A percentile compares a stretch with the other conserved stretches of the same genome.
phyloP scores from a whole-genome alignment of 371 early-diverging fungal genomes.

The Batrachochytrium dendrobatidis region DNA sequence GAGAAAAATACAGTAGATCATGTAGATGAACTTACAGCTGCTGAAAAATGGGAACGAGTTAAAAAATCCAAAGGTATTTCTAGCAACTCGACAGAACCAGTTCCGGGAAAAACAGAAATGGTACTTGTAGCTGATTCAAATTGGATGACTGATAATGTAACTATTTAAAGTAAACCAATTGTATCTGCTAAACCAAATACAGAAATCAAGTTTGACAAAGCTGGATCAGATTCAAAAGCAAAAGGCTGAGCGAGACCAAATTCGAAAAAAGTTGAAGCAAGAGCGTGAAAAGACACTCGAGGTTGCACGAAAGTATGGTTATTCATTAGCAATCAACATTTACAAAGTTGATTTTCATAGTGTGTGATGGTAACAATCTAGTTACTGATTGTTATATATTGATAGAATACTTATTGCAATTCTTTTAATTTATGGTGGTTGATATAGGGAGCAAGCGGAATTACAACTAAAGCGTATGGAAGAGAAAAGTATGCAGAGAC shows the following conservation, averaged over 20 bases:
- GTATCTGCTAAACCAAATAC: not conserved
- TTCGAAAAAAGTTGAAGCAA: not conserved
- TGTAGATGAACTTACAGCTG: conserved; percentile 5
- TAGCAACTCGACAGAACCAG: conserved; percentile 2
- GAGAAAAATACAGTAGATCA: conserved; percentile 7
- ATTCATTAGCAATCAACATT: too few species aligned
- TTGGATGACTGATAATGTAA: too few species aligned
- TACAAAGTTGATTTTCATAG: too few species aligned
- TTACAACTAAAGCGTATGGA: conserved; percentile 9
- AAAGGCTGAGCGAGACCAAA: not conserved
- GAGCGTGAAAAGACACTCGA: not conserved
- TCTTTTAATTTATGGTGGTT: too few species aligned
- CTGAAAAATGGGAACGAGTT: not conserved
- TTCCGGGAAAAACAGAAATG: conserved; percentile 4
- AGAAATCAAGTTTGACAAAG: not conserved
- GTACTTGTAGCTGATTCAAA: not conserved
- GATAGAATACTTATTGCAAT: too few species aligned
- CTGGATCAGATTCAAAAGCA: not conserved
- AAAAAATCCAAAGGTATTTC: not conserved
- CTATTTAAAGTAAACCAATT: not conserved
- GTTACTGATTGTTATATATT: too few species aligned
- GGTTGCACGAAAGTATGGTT: not conserved
- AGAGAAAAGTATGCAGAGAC: not conserved
- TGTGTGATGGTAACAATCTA: too few species aligned
- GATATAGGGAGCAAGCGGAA: conserved; percentile 8